phyloP scores from a whole-genome alignment of 805 yeast genomes.

The Schizosaccharomyces osmophilus region DNA sequence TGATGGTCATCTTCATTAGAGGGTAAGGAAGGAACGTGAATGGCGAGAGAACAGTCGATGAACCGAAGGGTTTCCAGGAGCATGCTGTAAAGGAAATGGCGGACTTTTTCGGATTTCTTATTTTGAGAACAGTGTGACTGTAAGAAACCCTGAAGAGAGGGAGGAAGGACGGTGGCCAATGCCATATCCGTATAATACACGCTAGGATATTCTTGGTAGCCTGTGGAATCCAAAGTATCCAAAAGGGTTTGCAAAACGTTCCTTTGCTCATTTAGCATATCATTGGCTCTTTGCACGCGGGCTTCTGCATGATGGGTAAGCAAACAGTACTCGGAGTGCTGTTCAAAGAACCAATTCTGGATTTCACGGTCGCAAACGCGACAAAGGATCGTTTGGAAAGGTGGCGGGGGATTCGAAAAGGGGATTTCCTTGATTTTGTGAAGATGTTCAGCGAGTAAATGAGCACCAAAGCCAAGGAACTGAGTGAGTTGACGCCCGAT shows the following conservation, averaged over 20 bases:
- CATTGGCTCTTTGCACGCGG: conserved; percentile 50
- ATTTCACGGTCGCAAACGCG: conserved; percentile 73
- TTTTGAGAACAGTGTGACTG: not conserved
- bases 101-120: not conserved
- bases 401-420: not conserved
- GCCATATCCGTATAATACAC: not conserved
- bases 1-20: not conserved
- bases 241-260: not conserved
- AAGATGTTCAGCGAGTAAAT: not conserved
- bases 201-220: not conserved
- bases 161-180: not conserved
- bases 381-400: conserved; percentile 27
- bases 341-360: conserved; percentile 90
- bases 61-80: not conserved
- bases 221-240: not conserved
- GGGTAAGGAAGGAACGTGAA: not conserved
- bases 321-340: conserved; percentile 68
- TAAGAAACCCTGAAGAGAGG: not conserved
- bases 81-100: not conserved
- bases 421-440: not conserved
- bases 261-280: conserved; percentile 18
- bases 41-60: not conserved
- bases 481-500: not conserved
- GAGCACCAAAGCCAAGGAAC: conserved; percentile 1
- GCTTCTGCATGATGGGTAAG: conserved; percentile 68